A percentile compares a stretch with the other conserved stretches of the same genome.
Conservation (phyloP, 768 basidiomycete species). For the Boletellus ananas region DNA sequence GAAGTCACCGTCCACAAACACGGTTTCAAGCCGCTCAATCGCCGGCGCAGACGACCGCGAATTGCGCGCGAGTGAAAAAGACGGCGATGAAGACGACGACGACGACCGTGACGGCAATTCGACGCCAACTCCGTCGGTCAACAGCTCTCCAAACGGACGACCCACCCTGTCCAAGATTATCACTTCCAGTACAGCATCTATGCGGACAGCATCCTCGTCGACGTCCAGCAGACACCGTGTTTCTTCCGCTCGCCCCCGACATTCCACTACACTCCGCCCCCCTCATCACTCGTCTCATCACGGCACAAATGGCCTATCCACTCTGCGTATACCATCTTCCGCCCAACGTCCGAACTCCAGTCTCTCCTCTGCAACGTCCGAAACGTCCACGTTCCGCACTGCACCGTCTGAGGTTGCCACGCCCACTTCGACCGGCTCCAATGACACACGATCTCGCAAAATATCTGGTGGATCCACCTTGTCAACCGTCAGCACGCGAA, state of each 20-base stretch:
- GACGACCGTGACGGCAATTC: constrained; percentile 13
- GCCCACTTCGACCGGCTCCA: constrained; percentile 26
- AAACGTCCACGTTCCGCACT: constrained; percentile 28
- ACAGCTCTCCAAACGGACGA: constrained; percentile 18
- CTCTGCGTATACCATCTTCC: constrained; percentile 29
- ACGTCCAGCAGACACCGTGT: constrained; percentile 15
- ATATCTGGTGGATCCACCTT: constrained; percentile 27
- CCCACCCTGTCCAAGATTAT: constrained; percentile 26
- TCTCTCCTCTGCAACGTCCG: constrained; percentile 31
- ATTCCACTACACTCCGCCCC: constrained; percentile 25
- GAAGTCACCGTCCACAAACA: constrained; percentile 20
- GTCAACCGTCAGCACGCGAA: constrained; percentile 29
- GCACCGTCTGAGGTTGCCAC: constrained; percentile 28
- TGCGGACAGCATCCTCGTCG: constrained; percentile 16
- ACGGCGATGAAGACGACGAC: constrained; percentile 5
- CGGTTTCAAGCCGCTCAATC: constrained; percentile 5
- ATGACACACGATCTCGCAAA: constrained; percentile 27
- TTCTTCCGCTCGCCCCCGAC: constrained; percentile 18
- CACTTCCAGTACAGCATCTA: constrained; percentile 23
- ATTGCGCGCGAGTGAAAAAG: neutral
- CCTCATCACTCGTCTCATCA: constrained; percentile 18
- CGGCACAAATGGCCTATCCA: constrained; percentile 22
- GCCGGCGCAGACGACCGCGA: neutral
- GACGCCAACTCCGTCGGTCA: constrained; percentile 12
- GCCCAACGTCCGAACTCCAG: constrained; percentile 24